Conservation (phyloP, 1,284 basidiomycete genomes). For the Ceratobasidium sp. region DNA sequence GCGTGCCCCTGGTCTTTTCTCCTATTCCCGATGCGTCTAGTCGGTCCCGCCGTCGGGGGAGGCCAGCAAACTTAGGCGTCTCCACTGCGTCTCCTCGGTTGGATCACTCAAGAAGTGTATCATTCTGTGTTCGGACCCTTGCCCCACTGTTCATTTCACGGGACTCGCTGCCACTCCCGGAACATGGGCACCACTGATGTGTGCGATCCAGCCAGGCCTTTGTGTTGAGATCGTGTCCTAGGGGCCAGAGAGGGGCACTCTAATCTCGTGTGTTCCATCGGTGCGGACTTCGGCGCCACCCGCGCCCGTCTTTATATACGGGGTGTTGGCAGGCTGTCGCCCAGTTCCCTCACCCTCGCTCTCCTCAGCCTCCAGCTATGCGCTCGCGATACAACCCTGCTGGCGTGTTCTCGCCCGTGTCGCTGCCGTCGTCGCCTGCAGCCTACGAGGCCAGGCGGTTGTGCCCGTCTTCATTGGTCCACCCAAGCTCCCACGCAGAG, state of each 20-base stretch:
- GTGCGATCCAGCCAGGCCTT: constrained; percentile 41
- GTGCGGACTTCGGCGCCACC: constrained; percentile 39
- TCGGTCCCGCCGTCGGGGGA: not conserved
- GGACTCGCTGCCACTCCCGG: constrained; percentile 37
- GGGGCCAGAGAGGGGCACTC: constrained; percentile 43
- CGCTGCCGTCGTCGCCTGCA: constrained; percentile 37
- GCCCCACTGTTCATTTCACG: constrained; percentile 25
- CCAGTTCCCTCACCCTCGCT: constrained; percentile 2
- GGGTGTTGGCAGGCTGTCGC: constrained; percentile 10
- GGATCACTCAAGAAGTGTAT: not conserved
- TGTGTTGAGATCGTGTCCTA: constrained; percentile 41
- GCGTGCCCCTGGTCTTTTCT: constrained; percentile 42
- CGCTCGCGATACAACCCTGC: constrained; percentile 22
- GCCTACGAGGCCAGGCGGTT: constrained; percentile 30
- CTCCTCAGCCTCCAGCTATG: constrained; percentile 7
- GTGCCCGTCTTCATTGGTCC: constrained; percentile 44
- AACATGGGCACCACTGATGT: constrained; percentile 38
- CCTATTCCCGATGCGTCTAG: constrained; percentile 33
- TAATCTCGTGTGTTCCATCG: constrained; percentile 30
- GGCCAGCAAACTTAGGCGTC: constrained; percentile 7
- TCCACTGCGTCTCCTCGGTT: no score
- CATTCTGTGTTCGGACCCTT: constrained; percentile 20
- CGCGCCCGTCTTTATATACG: constrained; percentile 40
- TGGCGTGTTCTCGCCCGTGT: constrained; percentile 36
- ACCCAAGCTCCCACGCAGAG: constrained; percentile 43